Evolutionary conservation across 176 grass and related monocot genomes (phyloP).

Genomic region (Bromus sterilis): DNA sequence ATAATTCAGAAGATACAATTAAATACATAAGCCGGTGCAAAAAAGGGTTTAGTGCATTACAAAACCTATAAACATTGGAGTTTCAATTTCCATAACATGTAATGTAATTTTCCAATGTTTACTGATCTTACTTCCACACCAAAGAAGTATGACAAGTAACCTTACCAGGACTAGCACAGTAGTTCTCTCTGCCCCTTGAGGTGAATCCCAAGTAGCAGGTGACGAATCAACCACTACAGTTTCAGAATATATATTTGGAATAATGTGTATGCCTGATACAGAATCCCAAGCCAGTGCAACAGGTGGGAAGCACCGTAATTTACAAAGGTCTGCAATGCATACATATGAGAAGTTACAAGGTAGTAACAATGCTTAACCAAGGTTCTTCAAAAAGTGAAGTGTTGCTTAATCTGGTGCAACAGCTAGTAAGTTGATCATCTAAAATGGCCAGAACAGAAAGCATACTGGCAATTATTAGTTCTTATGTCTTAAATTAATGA

Average conservation of each 20-base stretch:
- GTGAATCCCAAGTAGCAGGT: constrained; percentile 74
- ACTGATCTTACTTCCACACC: neutral
- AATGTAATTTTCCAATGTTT: neutral
- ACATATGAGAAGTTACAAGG: neutral
- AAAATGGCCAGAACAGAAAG: neutral
- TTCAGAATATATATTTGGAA: constrained; percentile 86
- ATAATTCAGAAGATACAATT: neutral
- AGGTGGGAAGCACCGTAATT: constrained; percentile 92
- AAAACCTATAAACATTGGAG: neutral
- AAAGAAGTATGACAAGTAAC: neutral
- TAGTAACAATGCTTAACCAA: constrained; percentile 7
- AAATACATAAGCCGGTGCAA: neutral
- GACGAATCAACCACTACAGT: constrained; percentile 81
- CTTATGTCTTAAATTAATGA: neutral
- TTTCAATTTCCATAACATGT: neutral
- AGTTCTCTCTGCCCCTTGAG: constrained; percentile 54
- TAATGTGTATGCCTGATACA: constrained; percentile 67
- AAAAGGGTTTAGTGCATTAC: neutral
- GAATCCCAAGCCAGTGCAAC: constrained; percentile 82
- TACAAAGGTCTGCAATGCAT: constrained; percentile 67
- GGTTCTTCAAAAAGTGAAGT: neutral
- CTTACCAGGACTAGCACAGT: constrained; percentile 73
- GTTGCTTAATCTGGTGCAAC: neutral
- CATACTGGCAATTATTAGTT: neutral
- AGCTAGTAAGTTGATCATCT: neutral